Conservation (phyloP, 352 stramenopile genomes). For the Phytopythium oedochilum region DNA sequence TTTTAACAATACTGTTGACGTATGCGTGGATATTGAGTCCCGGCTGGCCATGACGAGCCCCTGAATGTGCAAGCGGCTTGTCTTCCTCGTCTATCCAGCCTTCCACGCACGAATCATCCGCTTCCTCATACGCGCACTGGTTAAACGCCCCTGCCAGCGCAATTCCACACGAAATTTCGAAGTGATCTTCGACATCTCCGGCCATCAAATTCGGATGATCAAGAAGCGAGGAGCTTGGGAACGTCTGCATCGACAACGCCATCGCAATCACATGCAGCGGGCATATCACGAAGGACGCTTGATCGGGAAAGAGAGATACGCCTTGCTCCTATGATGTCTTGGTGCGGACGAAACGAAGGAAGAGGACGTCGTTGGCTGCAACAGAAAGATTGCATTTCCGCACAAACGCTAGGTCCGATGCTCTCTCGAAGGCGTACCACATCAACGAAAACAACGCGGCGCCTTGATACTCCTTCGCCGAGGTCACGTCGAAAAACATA, state of each 20-base stretch:
- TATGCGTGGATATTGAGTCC: slow-evolving; percentile 13
- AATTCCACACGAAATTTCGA: not conserved
- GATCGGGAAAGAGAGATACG: slow-evolving; percentile 11
- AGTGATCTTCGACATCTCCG: not conserved
- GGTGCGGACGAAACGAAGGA: slow-evolving; percentile 14
- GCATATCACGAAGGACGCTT: slow-evolving; percentile 9
- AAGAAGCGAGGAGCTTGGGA: slow-evolving; percentile 4
- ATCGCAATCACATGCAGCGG: slow-evolving; percentile 9
- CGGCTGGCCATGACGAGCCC: not conserved
- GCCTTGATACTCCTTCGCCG: slow-evolving; percentile 14
- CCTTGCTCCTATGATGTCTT: slow-evolving; percentile 21
- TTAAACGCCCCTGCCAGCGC: slow-evolving; percentile 2
- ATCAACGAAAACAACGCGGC: slow-evolving; percentile 10
- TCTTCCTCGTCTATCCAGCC: not conserved
- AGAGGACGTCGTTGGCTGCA: slow-evolving; percentile 8
- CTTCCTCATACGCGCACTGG: not conserved
- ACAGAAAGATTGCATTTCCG: slow-evolving; percentile 14
- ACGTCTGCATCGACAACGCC: slow-evolving; percentile 11
- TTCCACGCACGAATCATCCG: not conserved
- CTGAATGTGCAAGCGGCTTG: too few relatives aligned
- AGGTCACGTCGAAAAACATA: not conserved
- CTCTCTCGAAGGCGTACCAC: slow-evolving; percentile 14
- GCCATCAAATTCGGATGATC: slow-evolving; percentile 5
- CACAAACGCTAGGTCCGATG: slow-evolving; percentile 12
- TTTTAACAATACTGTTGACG: slow-evolving; percentile 11